Evolutionary conservation across 1,284 basidiomycete species (phyloP).

Genomic region (Amylostereum areolatum): DNA sequence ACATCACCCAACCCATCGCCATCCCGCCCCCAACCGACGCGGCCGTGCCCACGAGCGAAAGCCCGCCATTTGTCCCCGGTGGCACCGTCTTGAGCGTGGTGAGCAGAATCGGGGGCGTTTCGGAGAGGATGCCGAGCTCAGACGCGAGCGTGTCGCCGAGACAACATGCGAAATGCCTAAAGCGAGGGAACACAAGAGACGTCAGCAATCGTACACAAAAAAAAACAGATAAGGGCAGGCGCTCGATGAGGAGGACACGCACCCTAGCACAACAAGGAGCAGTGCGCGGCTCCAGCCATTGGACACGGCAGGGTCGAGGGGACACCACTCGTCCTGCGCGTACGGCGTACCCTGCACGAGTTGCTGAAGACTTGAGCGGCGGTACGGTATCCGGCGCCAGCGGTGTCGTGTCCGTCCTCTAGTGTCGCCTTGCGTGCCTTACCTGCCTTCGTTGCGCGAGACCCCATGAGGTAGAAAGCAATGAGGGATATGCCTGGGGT

Average conservation of each 20-base stretch:
- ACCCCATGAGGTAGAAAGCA: conserved; percentile 79
- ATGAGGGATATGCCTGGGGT: conserved; percentile 73
- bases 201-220: not conserved
- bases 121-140: conserved; percentile 80
- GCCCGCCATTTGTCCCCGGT: conserved; percentile 88
- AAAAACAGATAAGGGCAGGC: not conserved
- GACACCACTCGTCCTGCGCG: conserved; percentile 51
- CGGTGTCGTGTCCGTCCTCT: conserved; percentile 73
- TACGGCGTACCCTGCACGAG: conserved; percentile 64
- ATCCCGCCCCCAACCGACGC: conserved; percentile 73
- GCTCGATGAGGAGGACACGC: conserved; percentile 19
- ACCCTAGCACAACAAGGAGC: conserved; percentile 69
- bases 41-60: conserved; percentile 70
- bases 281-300: conserved; percentile 52
- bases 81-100: conserved; percentile 73
- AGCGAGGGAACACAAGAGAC: not conserved
- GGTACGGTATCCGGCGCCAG: conserved; percentile 63
- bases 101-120: conserved; percentile 62
- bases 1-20: conserved; percentile 62
- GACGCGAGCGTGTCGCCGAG: conserved; percentile 79
- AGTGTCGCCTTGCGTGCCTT: conserved; percentile 65
- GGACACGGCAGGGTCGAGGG: conserved; percentile 32
- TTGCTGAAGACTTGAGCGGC: conserved; percentile 82
- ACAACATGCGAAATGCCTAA: conserved; percentile 77
- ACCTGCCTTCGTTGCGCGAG: conserved; percentile 81